Percentiles rank a stretch among this genome's conserved stretches.
These are phyloP conservation scores for Rhodamnia rubescens DNA, from an alignment of 345 rosid genomes.

Conservation along the genomic window DNA sequence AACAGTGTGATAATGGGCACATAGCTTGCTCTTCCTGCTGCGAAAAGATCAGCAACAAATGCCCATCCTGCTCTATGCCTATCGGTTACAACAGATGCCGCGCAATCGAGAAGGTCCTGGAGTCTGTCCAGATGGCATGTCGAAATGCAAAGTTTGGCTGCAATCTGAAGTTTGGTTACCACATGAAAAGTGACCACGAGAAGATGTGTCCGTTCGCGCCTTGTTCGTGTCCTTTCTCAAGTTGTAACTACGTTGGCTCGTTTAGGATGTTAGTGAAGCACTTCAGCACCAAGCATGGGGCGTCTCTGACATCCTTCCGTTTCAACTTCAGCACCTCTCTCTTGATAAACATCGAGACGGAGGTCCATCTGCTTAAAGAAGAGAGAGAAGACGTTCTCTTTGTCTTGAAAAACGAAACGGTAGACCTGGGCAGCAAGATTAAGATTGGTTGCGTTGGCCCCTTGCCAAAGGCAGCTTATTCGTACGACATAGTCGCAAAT, in stretches of 20 bases:
- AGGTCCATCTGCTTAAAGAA: constrained; percentile 10
- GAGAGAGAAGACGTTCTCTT: constrained; percentile 4
- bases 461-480: not conserved
- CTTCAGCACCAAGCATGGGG: constrained; percentile 23
- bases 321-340: not conserved
- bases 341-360: not conserved
- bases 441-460: constrained; percentile 14
- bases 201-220: constrained; percentile 25
- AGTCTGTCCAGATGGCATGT: constrained; percentile 31
- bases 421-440: constrained; percentile 3
- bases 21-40: constrained; percentile 47
- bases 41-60: constrained; percentile 26
- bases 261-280: constrained; percentile 23
- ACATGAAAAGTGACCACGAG: constrained; percentile 29
- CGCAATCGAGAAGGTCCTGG: constrained; percentile 46
- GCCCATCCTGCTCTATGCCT: constrained; percentile 36
- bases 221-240: constrained; percentile 39
- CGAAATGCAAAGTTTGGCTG: constrained; percentile 39
- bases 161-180: constrained; percentile 8
- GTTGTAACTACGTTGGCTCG: constrained; percentile 32
- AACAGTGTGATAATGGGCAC: constrained; percentile 67
- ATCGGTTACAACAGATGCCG: constrained; percentile 47
- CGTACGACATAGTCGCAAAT: not conserved
- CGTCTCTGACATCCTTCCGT: not conserved
- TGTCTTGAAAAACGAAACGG: constrained; percentile 2